phyloP scores from a whole-genome alignment of 352 stramenopile species.

The Globisporangium camurandrum region DNA sequence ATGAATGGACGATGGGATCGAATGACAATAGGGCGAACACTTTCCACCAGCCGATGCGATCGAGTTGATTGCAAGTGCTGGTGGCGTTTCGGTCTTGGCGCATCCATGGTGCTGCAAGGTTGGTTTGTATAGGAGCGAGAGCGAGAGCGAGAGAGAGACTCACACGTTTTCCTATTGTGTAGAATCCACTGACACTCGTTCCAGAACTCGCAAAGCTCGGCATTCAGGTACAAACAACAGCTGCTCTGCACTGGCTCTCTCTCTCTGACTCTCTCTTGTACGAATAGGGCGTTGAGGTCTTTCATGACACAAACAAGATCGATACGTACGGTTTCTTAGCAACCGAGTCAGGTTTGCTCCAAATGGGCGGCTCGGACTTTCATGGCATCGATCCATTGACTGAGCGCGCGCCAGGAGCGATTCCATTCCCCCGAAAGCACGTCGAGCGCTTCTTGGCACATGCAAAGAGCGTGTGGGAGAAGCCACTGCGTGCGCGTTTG shows the following conservation, averaged over 20 bases:
- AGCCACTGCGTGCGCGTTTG: slow-evolving; percentile 41
- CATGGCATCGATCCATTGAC: slow-evolving; percentile 69
- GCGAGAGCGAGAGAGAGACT: not conserved
- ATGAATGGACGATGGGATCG: not conserved
- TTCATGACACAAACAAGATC: slow-evolving; percentile 74
- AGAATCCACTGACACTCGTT: slow-evolving; percentile 66
- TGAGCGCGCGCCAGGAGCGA: slow-evolving; percentile 63
- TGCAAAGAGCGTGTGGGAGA: slow-evolving; percentile 59
- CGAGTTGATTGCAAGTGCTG: slow-evolving; percentile 75
- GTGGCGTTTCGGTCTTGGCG: slow-evolving; percentile 74
- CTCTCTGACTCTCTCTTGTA: not conserved
- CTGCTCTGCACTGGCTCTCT: not conserved
- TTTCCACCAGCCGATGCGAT: slow-evolving; percentile 83
- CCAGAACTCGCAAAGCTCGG: slow-evolving; percentile 61
- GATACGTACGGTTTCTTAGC: slow-evolving; percentile 72
- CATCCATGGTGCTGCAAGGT: slow-evolving; percentile 85
- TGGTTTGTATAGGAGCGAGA: not conserved
- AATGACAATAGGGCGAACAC: slow-evolving; percentile 43
- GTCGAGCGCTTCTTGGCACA: slow-evolving; percentile 66
- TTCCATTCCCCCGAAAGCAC: slow-evolving; percentile 64
- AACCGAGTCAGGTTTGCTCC: slow-evolving; percentile 64
- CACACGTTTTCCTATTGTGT: not conserved
- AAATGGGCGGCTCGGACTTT: slow-evolving; percentile 70
- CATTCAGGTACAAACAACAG: slow-evolving; percentile 42
- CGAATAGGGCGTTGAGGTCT: slow-evolving; percentile 78